Conservation (phyloP, 2,329 filamentous ascomycete species). For the Colletotrichum coccodes region DNA sequence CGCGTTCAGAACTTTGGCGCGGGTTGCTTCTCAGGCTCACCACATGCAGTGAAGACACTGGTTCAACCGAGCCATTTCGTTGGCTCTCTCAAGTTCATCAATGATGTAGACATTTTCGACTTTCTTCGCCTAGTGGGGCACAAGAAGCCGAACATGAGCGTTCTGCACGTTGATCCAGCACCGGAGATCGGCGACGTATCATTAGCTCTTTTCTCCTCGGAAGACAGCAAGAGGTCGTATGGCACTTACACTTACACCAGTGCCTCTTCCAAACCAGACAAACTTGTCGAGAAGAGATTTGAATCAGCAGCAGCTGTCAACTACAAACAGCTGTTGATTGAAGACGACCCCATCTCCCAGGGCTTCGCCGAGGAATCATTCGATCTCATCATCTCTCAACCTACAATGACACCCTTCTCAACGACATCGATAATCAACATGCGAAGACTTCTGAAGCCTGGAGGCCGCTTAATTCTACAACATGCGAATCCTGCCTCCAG, state of each 20-base stretch:
- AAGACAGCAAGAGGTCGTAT: not conserved
- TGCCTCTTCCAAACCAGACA: constrained; percentile 33
- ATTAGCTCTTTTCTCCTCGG: not conserved
- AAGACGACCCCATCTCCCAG: constrained; percentile 39
- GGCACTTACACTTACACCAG: constrained; percentile 42
- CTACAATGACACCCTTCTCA: not conserved
- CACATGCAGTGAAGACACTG: not conserved
- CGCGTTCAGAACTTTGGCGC: not conserved
- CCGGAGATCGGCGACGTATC: not conserved
- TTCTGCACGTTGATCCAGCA: constrained; percentile 9
- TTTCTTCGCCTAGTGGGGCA: constrained; percentile 33
- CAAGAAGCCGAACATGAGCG: constrained; percentile 36
- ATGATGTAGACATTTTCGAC: constrained; percentile 5
- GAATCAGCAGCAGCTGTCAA: not conserved
- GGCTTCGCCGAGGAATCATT: constrained; percentile 36
- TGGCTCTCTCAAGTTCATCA: not conserved
- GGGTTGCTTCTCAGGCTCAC: constrained; percentile 6
- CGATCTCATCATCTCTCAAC: constrained; percentile 37
- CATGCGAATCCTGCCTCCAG: constrained; percentile 11
- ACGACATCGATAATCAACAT: not conserved
- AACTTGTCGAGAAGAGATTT: not conserved
- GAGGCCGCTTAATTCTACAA: not conserved
- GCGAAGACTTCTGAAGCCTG: constrained; percentile 15
- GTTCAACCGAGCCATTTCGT: not conserved
- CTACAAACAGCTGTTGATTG: constrained; percentile 39